Evolutionary conservation across 2,329 filamentous ascomycete species (phyloP).

Genomic region (Claviceps capensis): DNA sequence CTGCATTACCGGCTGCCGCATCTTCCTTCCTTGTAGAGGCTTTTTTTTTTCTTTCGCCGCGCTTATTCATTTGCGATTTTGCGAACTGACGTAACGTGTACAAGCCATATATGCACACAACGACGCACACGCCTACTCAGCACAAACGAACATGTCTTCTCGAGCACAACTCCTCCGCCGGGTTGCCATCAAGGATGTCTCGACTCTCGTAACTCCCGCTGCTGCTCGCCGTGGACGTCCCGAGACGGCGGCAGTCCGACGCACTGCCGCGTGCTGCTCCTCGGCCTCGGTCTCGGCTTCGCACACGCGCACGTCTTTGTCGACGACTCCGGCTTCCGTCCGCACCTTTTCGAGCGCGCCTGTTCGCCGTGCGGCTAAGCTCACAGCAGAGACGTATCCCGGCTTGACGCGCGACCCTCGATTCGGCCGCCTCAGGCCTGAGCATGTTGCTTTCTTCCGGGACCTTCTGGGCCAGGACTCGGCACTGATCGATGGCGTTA

Average conservation of each 20-base stretch:
- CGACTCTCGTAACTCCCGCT: conserved; percentile 1
- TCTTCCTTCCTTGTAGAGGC: too few relatives aligned
- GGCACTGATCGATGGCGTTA: conserved; percentile 75
- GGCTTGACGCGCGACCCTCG: conserved; percentile 64
- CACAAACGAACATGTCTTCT: conserved; percentile 3
- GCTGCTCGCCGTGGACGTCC: background rate
- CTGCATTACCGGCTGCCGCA: too few relatives aligned
- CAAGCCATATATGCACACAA: background rate
- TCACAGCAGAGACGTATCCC: conserved; percentile 79
- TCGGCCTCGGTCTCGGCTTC: conserved; percentile 9
- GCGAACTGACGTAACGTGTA: background rate
- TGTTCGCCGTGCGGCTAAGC: conserved; percentile 32
- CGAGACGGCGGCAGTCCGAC: background rate
- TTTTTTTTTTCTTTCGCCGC: too few relatives aligned
- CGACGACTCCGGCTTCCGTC: conserved; percentile 13
- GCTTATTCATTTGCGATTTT: too few relatives aligned
- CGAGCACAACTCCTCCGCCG: conserved; percentile 4
- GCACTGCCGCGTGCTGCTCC: background rate
- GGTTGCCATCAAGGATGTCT: background rate
- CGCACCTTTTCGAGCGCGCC: conserved; percentile 11
- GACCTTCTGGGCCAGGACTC: conserved; percentile 64
- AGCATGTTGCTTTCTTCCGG: conserved; percentile 76
- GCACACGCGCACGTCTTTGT: conserved; percentile 3
- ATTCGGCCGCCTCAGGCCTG: conserved; percentile 58
- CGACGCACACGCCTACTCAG: background rate